Percentiles rank a stretch among this genome's conserved stretches.
These are phyloP conservation scores for Prunus mira DNA, from an alignment of 306 rosid species.

Conservation along the genomic window DNA sequence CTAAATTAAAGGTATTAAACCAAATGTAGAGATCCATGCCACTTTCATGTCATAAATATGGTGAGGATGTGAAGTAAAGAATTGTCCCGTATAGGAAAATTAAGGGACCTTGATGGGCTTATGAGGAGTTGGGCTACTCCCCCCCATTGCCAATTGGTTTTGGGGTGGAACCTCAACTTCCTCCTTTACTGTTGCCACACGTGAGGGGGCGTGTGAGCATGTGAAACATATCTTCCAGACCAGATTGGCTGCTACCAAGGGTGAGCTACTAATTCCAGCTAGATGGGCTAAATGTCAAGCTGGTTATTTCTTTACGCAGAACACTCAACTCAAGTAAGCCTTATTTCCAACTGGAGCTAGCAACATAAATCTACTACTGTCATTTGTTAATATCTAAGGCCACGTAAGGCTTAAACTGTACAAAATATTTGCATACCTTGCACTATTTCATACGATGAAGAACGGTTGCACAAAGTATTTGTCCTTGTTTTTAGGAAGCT, in stretches of 20 bases:
- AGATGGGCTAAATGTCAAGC: background rate
- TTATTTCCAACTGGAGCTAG: too few species aligned
- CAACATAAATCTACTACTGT: background rate
- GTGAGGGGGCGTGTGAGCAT: too few species aligned
- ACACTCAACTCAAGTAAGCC: background rate
- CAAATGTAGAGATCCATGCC: background rate
- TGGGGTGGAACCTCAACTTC: too few species aligned
- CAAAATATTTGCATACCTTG: constrained; percentile 26
- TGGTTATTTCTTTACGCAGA: background rate
- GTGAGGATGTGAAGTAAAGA: too few species aligned
- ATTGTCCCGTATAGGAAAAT: too few species aligned
- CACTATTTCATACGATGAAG: constrained; percentile 18
- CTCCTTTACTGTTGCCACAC: too few species aligned
- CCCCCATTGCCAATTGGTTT: too few species aligned
- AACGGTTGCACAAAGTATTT: background rate
- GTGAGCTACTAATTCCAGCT: background rate
- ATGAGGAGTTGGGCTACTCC: too few species aligned
- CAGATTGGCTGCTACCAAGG: background rate
- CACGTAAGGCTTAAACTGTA: background rate
- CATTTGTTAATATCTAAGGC: background rate
- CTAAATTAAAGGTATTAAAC: background rate
- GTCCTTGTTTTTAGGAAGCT: constrained; percentile 9
- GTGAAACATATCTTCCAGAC: too few species aligned
- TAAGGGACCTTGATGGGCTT: too few species aligned
- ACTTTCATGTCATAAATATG: background rate